A percentile compares a stretch with the other conserved stretches of the same genome.
Conservation (phyloP, 1,284 basidiomycete genomes). For the Exsudoporus floridanus region DNA sequence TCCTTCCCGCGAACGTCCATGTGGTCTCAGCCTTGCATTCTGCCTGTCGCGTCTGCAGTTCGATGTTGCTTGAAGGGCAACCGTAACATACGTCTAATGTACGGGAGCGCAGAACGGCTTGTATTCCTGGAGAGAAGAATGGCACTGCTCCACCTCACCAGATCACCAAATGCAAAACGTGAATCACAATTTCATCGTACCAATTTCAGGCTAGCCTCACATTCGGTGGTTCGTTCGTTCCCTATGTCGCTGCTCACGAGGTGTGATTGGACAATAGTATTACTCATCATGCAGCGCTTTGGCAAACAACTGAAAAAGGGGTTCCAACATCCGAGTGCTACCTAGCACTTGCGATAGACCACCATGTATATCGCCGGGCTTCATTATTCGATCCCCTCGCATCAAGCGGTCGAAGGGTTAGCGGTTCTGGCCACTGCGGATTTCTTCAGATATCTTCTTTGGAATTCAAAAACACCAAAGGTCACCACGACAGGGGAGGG, state of each 20-base stretch:
- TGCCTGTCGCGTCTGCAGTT: not conserved
- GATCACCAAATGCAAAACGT: not conserved
- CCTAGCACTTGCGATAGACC: constrained; percentile 13
- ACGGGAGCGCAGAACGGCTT: not conserved
- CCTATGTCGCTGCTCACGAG: not conserved
- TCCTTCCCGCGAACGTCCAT: not conserved
- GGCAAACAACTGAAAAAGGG: constrained; percentile 19
- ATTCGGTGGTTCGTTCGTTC: not conserved
- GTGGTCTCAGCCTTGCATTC: not conserved
- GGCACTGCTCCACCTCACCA: not conserved
- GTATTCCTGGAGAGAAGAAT: not conserved
- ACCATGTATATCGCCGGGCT: constrained; percentile 34
- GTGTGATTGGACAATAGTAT: constrained; percentile 12
- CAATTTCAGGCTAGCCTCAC: not conserved
- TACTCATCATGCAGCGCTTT: constrained; percentile 22
- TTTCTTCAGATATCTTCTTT: constrained; percentile 17
- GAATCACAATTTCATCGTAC: not conserved
- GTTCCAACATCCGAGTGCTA: not conserved
- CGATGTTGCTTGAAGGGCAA: not conserved
- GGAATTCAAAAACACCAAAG: constrained; percentile 6
- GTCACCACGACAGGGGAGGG: constrained; percentile 14
- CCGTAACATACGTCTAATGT: not conserved
- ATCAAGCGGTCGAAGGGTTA: constrained; percentile 34
- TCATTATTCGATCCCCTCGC: constrained; percentile 8
- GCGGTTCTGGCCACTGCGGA: constrained; percentile 26